phyloP scores from a whole-genome alignment of 495 filamentous ascomycete species.

The Penicillium canariense region DNA sequence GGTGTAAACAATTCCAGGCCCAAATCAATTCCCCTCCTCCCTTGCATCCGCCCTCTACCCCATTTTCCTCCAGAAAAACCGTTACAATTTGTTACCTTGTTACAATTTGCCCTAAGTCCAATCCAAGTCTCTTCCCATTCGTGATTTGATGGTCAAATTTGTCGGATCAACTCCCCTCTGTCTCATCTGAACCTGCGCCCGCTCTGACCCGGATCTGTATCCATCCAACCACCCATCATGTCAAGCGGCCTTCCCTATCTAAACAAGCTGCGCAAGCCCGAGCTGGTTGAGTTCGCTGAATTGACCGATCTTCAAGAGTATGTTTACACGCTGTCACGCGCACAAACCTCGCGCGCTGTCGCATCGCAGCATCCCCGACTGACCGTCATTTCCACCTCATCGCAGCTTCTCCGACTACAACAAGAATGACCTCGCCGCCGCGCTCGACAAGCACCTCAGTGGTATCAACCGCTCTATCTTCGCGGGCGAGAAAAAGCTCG shows the following conservation, averaged over 20 bases:
- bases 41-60: slow-evolving; percentile 24
- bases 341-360: slow-evolving; percentile 1
- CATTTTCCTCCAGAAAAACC: slow-evolving; percentile 2
- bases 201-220: slow-evolving; percentile 3
- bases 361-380: slow-evolving; percentile 12
- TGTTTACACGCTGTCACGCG: slow-evolving; percentile 25
- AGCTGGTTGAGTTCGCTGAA: slow-evolving; percentile 72
- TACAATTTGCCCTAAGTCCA: not conserved
- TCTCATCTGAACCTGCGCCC: slow-evolving; percentile 10
- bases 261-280: slow-evolving; percentile 77
- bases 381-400: slow-evolving; percentile 3
- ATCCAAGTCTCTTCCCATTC: not conserved
- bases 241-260: slow-evolving; percentile 66
- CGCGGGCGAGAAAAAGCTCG: slow-evolving; percentile 59
- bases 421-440: slow-evolving; percentile 77
- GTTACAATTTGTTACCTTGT: not conserved
- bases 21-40: slow-evolving; percentile 20
- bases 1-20: slow-evolving; percentile 30
- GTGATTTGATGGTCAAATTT: slow-evolving; percentile 23
- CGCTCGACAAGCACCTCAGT: slow-evolving; percentile 72
- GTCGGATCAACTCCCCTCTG: not conserved
- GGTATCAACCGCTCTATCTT: slow-evolving; percentile 60
- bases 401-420: slow-evolving; percentile 68
- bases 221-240: slow-evolving; percentile 44
- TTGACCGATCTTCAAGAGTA: slow-evolving; percentile 73